Evolutionary conservation across 2,329 filamentous ascomycete species (phyloP).

Genomic region (Fusarium scirpi): DNA sequence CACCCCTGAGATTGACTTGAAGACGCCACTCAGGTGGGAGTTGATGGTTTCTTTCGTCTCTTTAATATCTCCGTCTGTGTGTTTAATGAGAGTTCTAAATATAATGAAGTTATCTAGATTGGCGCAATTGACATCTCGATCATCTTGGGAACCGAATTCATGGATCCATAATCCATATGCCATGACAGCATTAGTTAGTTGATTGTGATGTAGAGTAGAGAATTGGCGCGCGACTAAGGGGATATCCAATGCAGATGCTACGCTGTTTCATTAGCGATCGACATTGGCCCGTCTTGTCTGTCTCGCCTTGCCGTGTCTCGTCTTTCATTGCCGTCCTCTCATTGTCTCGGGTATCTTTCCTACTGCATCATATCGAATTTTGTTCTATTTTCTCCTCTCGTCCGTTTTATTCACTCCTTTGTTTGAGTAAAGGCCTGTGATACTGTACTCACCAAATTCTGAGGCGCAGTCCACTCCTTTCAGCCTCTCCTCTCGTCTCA

Average conservation of each 20-base stretch:
- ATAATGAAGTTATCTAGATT: not conserved
- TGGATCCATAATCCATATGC: constrained; percentile 22
- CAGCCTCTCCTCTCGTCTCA: constrained; percentile 3
- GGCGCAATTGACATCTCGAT: not conserved
- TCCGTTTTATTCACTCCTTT: constrained; percentile 8
- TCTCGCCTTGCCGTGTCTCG: constrained; percentile 3
- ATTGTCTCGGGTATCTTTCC: constrained; percentile 16
- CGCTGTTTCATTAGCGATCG: constrained; percentile 36
- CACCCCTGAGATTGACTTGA: constrained; percentile 2
- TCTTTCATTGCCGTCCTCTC: not conserved
- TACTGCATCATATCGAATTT: not conserved
- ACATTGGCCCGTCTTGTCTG: constrained; percentile 12
- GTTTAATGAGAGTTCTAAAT: constrained; percentile 2
- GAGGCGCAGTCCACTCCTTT: constrained; percentile 22
- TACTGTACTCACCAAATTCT: not conserved
- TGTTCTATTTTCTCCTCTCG: not conserved
- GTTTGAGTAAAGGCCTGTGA: not conserved
- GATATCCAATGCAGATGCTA: constrained; percentile 6
- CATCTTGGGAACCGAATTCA: constrained; percentile 8
- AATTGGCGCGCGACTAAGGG: constrained; percentile 18
- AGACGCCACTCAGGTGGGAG: constrained; percentile 15
- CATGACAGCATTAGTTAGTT: constrained; percentile 5
- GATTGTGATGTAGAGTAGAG: too few relatives aligned
- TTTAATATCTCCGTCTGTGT: not conserved
- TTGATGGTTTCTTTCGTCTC: constrained; percentile 1